These are phyloP conservation scores for Cyberlindnera veronae DNA, from an alignment of 805 yeast genomes.

Conservation along the genomic window DNA sequence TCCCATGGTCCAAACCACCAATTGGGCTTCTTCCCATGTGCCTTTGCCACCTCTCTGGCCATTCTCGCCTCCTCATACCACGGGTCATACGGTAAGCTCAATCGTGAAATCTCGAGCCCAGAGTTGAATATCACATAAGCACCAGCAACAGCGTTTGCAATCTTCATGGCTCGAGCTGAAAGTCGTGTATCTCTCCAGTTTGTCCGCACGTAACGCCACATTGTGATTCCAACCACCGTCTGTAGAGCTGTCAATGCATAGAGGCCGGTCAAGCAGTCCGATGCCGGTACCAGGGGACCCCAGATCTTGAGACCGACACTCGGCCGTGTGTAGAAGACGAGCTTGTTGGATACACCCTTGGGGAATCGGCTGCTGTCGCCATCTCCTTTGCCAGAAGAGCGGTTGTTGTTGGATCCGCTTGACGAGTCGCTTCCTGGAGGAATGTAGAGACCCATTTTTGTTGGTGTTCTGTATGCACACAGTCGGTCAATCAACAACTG, in stretches of 20 bases:
- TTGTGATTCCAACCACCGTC: slow-evolving; percentile 42
- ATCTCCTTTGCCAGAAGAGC: not conserved
- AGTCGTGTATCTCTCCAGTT: slow-evolving; percentile 26
- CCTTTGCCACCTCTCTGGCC: slow-evolving; percentile 44
- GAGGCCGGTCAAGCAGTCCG: slow-evolving; percentile 56
- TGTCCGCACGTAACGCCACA: slow-evolving; percentile 24
- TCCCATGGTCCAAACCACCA: slow-evolving; percentile 69
- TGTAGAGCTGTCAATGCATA: slow-evolving; percentile 52
- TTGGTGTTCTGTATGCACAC: too few relatives aligned
- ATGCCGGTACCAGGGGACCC: slow-evolving; percentile 75
- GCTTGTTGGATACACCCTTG: slow-evolving; percentile 6
- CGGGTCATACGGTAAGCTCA: slow-evolving; percentile 54
- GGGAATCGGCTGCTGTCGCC: slow-evolving; percentile 1
- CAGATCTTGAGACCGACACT: slow-evolving; percentile 56
- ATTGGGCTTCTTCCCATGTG: slow-evolving; percentile 44
- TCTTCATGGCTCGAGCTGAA: slow-evolving; percentile 30
- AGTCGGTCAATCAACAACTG: too few relatives aligned
- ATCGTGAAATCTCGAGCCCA: slow-evolving; percentile 52
- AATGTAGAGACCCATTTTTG: slow-evolving; percentile 3
- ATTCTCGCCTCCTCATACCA: slow-evolving; percentile 66
- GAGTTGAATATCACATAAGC: slow-evolving; percentile 47
- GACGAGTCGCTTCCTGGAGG: slow-evolving; percentile 3
- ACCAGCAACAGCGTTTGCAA: slow-evolving; percentile 39
- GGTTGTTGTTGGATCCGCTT: not conserved
- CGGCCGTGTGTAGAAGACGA: slow-evolving; percentile 40